Conservation (phyloP, 176 grass and related monocot species). For the Zoysia pacifica region DNA sequence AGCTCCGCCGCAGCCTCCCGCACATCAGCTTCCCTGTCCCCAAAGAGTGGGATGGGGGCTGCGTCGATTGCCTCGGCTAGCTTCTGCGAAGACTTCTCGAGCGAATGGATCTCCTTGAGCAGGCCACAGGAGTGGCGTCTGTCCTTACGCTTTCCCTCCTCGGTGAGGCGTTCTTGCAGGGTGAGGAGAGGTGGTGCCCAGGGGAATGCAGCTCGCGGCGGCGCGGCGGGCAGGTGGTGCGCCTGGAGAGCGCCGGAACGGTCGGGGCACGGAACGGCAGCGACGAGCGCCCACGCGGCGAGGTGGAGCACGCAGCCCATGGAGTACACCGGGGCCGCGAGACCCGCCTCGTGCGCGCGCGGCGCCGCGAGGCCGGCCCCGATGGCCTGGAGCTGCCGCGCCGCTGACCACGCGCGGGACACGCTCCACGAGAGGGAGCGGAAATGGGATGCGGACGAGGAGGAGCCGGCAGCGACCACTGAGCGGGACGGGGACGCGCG, state of each 20-base stretch:
- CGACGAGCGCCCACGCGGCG: conserved; percentile 74
- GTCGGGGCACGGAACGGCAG: conserved; percentile 88
- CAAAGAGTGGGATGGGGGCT: conserved; percentile 52
- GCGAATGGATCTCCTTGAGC: conserved; percentile 74
- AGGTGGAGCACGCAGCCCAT: conserved; percentile 84
- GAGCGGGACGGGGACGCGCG: conserved; percentile 49
- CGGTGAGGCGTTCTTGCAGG: conserved; percentile 75
- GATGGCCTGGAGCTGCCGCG: conserved; percentile 83
- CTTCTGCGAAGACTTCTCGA: conserved; percentile 66
- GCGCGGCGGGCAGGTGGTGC: conserved; percentile 55
- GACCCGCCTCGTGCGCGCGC: conserved; percentile 74
- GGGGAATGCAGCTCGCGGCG: conserved; percentile 55
- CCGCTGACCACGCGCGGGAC: conserved; percentile 84
- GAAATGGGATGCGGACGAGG: conserved; percentile 59
- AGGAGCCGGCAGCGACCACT: conserved; percentile 1
- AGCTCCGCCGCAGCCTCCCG: conserved; percentile 64
- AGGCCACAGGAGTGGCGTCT: conserved; percentile 64
- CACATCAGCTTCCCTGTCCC: conserved; percentile 68
- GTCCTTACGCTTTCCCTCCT: conserved; percentile 93
- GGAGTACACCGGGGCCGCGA: conserved; percentile 74
- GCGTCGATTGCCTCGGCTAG: conserved; percentile 67
- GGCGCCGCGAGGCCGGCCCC: conserved; percentile 66
- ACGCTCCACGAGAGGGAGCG: conserved; percentile 95
- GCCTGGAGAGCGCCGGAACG: conserved; percentile 61
- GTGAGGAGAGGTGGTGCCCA: conserved; percentile 79